Conservation (phyloP, 441 rosid species). For the Populus hybrid region DNA sequence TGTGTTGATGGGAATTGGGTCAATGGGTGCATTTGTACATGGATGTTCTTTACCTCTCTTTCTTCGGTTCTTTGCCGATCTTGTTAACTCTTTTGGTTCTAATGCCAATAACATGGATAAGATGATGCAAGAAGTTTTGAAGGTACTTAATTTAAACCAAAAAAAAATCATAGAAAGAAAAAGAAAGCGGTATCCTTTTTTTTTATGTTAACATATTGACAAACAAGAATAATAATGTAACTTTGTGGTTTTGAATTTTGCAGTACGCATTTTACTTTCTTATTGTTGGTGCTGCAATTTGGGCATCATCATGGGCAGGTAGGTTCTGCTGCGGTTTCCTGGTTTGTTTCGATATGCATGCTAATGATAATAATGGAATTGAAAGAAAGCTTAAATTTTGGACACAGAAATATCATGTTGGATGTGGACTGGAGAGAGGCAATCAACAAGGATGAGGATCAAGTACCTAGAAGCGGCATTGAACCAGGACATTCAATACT, state of each 20-base stretch:
- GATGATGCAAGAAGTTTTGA: conserved; percentile 97
- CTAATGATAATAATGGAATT: conserved; percentile 2
- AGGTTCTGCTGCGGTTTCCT: conserved; percentile 13
- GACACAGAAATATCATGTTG: conserved; percentile 92
- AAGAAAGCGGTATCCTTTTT: not conserved
- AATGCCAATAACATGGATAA: conserved; percentile 83
- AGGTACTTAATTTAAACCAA: conserved; percentile 43
- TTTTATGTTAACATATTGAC: not conserved
- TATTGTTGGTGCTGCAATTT: conserved; percentile 97
- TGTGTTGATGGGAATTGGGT: conserved; percentile 93
- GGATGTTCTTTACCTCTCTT: conserved; percentile 94
- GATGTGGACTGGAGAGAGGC: conserved; percentile 99
- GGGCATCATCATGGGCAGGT: conserved; percentile 99
- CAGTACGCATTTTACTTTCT: conserved; percentile 97
- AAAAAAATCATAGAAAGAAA: not conserved
- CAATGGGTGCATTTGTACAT: conserved; percentile 90
- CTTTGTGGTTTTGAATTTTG: conserved; percentile 21
- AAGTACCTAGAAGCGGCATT: conserved; percentile 94
- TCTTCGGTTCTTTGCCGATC: conserved; percentile 97
- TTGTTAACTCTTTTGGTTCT: conserved; percentile 97
- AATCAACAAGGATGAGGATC: conserved; percentile 96
- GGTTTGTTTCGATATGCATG: not conserved
- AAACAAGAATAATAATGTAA: not conserved
- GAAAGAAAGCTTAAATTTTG: conserved; percentile 19
- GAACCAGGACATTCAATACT: conserved; percentile 91